A percentile compares a stretch with the other conserved stretches of the same genome.
These are phyloP conservation scores for Stipa capillata DNA, from an alignment of 176 grass and related monocot genomes.

Conservation along the genomic window DNA sequence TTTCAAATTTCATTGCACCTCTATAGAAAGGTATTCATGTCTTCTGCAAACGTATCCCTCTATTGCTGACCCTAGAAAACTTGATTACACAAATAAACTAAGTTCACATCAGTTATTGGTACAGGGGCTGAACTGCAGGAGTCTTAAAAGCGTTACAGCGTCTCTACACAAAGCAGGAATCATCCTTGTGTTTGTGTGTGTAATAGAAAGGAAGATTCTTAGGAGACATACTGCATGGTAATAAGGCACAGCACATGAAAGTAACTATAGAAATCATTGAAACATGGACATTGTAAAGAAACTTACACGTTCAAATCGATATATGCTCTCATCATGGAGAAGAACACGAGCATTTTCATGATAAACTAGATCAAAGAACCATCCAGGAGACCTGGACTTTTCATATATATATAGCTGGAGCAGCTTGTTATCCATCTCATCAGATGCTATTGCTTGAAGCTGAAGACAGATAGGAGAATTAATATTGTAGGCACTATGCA, in stretches of 20 bases:
- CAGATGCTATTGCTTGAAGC: slow-evolving; percentile 61
- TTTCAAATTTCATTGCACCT: not conserved
- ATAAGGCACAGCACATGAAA: not conserved
- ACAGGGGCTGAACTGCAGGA: not conserved
- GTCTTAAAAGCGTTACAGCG: not conserved
- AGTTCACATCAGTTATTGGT: not conserved
- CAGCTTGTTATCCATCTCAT: slow-evolving; percentile 62
- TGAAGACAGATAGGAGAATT: slow-evolving; percentile 22
- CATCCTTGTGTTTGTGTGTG: not conserved
- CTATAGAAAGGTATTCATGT: not conserved
- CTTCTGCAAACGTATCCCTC: not conserved
- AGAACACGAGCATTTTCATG: slow-evolving; percentile 56
- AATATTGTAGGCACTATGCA: not conserved
- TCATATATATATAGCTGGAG: slow-evolving; percentile 65
- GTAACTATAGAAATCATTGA: not conserved
- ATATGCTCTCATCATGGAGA: slow-evolving; percentile 43
- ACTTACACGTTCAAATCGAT: slow-evolving; percentile 45
- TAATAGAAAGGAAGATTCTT: not conserved
- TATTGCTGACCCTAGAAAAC: not conserved
- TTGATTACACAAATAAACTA: not conserved
- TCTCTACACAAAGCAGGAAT: not conserved
- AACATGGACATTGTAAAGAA: not conserved
- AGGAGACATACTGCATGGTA: not conserved
- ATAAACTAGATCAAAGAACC: slow-evolving; percentile 51
- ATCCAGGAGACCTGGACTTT: slow-evolving; percentile 40